These are phyloP conservation scores for Penicillium psychrofluorescens DNA, from an alignment of 495 filamentous ascomycete genomes.

Conservation along the genomic window DNA sequence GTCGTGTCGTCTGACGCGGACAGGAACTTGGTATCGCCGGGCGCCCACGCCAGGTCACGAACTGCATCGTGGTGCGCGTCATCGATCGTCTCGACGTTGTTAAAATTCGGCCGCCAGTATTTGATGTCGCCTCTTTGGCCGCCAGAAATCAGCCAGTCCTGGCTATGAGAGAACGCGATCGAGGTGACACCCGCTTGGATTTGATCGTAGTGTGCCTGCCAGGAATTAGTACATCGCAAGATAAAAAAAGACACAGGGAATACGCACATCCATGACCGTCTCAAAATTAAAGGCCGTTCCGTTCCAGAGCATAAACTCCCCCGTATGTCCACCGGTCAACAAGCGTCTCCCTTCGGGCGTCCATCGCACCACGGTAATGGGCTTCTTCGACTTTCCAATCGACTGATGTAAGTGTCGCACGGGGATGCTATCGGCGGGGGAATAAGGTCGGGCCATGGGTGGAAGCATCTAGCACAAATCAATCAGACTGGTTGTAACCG, in stretches of 20 bases:
- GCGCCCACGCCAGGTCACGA: conserved; percentile 85
- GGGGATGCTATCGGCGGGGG: conserved; percentile 75
- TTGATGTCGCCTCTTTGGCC: conserved; percentile 94
- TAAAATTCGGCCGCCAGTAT: conserved; percentile 99
- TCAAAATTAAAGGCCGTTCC: conserved; percentile 99
- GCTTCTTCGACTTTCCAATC: conserved; percentile 94
- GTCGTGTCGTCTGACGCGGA: conserved; percentile 91
- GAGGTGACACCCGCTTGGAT: conserved; percentile 72
- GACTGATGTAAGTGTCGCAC: conserved; percentile 89
- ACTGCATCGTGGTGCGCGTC: conserved; percentile 86
- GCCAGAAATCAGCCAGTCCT: conserved; percentile 93
- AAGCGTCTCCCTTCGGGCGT: conserved; percentile 90
- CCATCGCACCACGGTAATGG: conserved; percentile 96
- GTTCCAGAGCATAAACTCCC: conserved; percentile 98
- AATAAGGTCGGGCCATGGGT: conserved; percentile 62
- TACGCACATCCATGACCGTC: conserved; percentile 82
- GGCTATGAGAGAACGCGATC: conserved; percentile 81
- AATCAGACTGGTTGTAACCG: neutral
- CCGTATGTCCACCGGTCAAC: conserved; percentile 88
- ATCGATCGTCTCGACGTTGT: conserved; percentile 92
- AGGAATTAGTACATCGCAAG: neutral
- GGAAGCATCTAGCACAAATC: conserved; percentile 67
- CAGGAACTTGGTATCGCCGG: conserved; percentile 90
- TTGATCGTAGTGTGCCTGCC: conserved; percentile 72
- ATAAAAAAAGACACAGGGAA: neutral